Evolutionary conservation across 2,329 filamentous ascomycete species (phyloP).

Genomic region (Talaromyces verruculosus): DNA sequence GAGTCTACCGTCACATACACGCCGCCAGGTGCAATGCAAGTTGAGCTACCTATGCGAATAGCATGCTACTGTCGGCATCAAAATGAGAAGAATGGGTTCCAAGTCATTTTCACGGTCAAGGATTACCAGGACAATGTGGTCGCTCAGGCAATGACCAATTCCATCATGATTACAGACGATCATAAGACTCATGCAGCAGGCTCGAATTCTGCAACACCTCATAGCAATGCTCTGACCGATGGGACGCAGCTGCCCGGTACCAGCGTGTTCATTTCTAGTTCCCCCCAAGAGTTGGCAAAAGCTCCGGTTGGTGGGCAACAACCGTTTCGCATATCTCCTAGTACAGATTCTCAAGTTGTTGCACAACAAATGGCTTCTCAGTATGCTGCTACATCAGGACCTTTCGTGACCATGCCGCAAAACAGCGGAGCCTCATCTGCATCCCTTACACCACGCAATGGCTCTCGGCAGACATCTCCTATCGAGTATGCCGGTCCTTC

Average conservation of each 20-base stretch:
- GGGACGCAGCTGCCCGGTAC: conserved; percentile 44
- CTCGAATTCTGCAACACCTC: conserved; percentile 36
- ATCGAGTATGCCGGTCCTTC: conserved; percentile 62
- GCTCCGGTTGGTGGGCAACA: conserved; percentile 35
- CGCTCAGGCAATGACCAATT: conserved; percentile 79
- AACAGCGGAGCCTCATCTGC: conserved; percentile 44
- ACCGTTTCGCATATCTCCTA: conserved; percentile 59
- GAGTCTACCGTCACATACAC: conserved; percentile 46
- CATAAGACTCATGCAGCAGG: conserved; percentile 75
- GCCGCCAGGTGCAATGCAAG: conserved; percentile 66
- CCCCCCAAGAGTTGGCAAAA: conserved; percentile 34
- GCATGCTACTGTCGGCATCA: conserved; percentile 97
- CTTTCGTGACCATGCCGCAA: conserved; percentile 41
- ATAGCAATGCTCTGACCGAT: conserved; percentile 39
- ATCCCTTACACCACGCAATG: conserved; percentile 58
- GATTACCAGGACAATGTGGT: conserved; percentile 74
- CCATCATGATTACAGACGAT: conserved; percentile 97
- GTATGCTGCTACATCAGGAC: conserved; percentile 40
- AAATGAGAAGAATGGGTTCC: conserved; percentile 86
- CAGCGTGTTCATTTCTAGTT: conserved; percentile 44
- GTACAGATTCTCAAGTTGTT: conserved; percentile 62
- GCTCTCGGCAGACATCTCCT: conserved; percentile 75
- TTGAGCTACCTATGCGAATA: conserved; percentile 90
- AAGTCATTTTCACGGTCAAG: conserved; percentile 91
- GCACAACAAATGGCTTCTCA: conserved; percentile 53